phyloP scores from a whole-genome alignment of 768 basidiomycete genomes.

The Leccinum olivaceopallidum region DNA sequence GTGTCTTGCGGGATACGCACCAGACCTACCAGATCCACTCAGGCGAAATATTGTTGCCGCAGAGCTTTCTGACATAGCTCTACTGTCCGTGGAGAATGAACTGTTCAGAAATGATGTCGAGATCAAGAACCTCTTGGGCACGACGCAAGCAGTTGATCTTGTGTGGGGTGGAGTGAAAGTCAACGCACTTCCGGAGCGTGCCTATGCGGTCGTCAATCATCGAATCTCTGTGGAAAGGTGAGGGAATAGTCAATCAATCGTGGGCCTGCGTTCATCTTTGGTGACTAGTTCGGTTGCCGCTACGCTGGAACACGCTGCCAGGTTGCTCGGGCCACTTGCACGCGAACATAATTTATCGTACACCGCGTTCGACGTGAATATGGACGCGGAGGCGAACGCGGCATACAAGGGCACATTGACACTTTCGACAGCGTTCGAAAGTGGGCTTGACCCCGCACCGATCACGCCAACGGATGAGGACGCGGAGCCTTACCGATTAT shows the following conservation, averaged over 20 bases:
- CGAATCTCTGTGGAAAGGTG: slow-evolving; percentile 65
- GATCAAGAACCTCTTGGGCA: slow-evolving; percentile 53
- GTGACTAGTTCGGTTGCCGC: slow-evolving; percentile 39
- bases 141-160: slow-evolving; percentile 79
- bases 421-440: slow-evolving; percentile 47
- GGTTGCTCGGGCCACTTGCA: slow-evolving; percentile 46
- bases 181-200: slow-evolving; percentile 79
- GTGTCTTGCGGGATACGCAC: slow-evolving; percentile 66
- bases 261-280: background rate
- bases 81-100: slow-evolving; percentile 50
- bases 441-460: slow-evolving; percentile 65
- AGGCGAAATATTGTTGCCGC: slow-evolving; percentile 51
- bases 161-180: slow-evolving; percentile 68
- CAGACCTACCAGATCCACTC: slow-evolving; percentile 48
- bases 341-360: slow-evolving; percentile 57
- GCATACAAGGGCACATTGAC: slow-evolving; percentile 46
- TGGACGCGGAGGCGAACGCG: slow-evolving; percentile 34
- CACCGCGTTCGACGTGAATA: slow-evolving; percentile 50
- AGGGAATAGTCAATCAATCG: slow-evolving; percentile 4
- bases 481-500: slow-evolving; percentile 43
- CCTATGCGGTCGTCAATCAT: slow-evolving; percentile 70
- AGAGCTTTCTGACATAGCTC: slow-evolving; percentile 46
- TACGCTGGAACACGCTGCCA: slow-evolving; percentile 44
- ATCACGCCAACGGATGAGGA: slow-evolving; percentile 45
- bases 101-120: slow-evolving; percentile 42